A percentile compares a stretch with the other conserved stretches of the same genome.
phyloP scores from a whole-genome alignment of 352 stramenopile genomes.

The Pythium phragmiticola region DNA sequence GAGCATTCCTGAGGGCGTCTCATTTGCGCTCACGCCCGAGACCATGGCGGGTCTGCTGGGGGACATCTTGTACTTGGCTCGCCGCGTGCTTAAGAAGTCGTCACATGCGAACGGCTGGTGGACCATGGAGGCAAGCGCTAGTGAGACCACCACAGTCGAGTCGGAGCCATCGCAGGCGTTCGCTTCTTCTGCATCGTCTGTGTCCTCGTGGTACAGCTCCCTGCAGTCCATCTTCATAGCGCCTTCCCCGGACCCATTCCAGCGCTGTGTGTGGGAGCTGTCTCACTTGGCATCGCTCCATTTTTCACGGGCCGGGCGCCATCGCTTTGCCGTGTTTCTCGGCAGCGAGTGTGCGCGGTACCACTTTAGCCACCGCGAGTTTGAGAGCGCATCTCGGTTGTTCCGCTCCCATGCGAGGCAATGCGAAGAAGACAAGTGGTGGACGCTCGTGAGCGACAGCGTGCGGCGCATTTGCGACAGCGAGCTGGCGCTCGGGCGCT shows the following conservation, averaged over 20 bases:
- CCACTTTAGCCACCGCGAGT: constrained; percentile 52
- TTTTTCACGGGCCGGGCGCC: constrained; percentile 63
- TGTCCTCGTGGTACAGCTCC: constrained; percentile 53
- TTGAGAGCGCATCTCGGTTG: constrained; percentile 60
- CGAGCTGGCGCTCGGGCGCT: constrained; percentile 53
- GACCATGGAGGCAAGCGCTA: neutral
- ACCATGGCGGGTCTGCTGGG: constrained; percentile 63
- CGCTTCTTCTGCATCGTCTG: neutral
- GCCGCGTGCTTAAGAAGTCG: constrained; percentile 55
- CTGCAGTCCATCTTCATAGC: constrained; percentile 43
- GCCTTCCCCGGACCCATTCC: constrained; percentile 27
- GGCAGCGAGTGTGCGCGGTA: constrained; percentile 66
- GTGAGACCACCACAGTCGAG: neutral
- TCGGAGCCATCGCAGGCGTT: neutral
- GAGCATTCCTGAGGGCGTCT: constrained; percentile 40
- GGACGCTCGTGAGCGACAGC: constrained; percentile 49
- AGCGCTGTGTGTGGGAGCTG: constrained; percentile 67
- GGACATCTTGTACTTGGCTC: constrained; percentile 71
- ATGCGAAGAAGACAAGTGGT: constrained; percentile 81
- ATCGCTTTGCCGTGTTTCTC: constrained; percentile 80
- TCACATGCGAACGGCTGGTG: constrained; percentile 28
- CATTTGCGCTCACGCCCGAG: constrained; percentile 52
- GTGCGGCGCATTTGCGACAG: constrained; percentile 54
- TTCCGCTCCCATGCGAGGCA: constrained; percentile 68
- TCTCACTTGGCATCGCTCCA: constrained; percentile 76